Evolutionary conservation across 2,329 filamentous ascomycete species (phyloP).

Genomic region (Westerdykella sp.): DNA sequence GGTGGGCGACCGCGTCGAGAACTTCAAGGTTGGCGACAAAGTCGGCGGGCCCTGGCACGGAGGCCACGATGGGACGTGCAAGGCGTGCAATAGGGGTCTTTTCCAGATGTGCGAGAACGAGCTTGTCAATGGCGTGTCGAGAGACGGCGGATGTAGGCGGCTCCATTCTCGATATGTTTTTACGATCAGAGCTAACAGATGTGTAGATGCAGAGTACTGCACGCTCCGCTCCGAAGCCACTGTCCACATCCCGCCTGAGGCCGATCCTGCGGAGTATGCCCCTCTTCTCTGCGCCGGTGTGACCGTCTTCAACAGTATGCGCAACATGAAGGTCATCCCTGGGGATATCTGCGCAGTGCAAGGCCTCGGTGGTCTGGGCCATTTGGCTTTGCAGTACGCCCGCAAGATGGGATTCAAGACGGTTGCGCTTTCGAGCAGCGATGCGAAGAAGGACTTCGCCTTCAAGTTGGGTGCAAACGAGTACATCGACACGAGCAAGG

Average conservation of each 20-base stretch:
- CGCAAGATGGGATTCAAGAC: constrained; percentile 49
- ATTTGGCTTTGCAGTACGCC: constrained; percentile 50
- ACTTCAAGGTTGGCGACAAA: constrained; percentile 58
- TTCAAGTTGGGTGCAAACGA: constrained; percentile 51
- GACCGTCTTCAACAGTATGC: constrained; percentile 49
- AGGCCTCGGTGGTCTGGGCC: constrained; percentile 49
- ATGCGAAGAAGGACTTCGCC: constrained; percentile 49
- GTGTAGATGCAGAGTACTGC: constrained; percentile 53
- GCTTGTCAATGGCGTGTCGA: constrained; percentile 58
- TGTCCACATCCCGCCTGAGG: constrained; percentile 45
- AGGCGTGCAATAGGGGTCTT: constrained; percentile 54
- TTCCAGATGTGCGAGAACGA: constrained; percentile 64
- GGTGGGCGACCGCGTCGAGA: constrained; percentile 51
- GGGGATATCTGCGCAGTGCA: constrained; percentile 48
- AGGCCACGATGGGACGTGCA: constrained; percentile 57
- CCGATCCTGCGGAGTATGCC: constrained; percentile 42
- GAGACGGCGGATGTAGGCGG: constrained; percentile 57
- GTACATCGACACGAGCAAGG: constrained; percentile 50
- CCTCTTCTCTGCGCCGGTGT: constrained; percentile 46
- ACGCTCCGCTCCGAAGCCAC: constrained; percentile 55
- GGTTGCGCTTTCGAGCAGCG: constrained; percentile 47
- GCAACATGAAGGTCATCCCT: constrained; percentile 42
- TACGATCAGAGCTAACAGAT: neutral
- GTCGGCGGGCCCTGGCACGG: constrained; percentile 67
- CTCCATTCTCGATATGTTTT: neutral